Conservation (phyloP, 129 eudicot genomes). For the Centaurea solstitialis region DNA sequence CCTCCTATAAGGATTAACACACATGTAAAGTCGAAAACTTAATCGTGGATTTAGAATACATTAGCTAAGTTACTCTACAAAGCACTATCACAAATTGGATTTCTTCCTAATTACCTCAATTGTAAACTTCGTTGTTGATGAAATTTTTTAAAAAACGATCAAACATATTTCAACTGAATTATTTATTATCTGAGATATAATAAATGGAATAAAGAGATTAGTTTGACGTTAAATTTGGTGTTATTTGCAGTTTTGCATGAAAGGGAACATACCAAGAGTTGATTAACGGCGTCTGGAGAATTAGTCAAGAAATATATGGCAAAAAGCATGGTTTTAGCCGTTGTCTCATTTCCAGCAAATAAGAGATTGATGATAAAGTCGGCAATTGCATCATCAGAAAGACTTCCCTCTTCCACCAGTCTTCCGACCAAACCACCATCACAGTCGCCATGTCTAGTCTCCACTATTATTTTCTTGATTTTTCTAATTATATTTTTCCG, state of each 20-base stretch:
- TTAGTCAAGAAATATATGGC: conserved; percentile 70
- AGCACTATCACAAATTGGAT: not conserved
- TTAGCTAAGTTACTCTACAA: not conserved
- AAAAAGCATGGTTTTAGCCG: conserved; percentile 84
- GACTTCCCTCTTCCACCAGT: conserved; percentile 62
- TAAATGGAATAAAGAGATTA: not conserved
- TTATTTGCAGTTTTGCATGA: not conserved
- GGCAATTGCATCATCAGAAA: conserved; percentile 59
- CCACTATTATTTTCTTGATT: conserved; percentile 42
- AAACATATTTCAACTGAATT: not conserved
- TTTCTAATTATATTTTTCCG: conserved; percentile 59
- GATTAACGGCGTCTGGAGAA: conserved; percentile 54
- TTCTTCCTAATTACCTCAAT: not conserved
- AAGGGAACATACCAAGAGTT: conserved; percentile 46
- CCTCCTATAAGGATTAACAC: conserved; percentile 46
- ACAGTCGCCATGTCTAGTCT: conserved; percentile 28
- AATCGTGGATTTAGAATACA: not conserved
- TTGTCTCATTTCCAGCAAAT: conserved; percentile 83
- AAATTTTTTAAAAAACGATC: not conserved
- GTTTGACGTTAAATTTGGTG: not conserved
- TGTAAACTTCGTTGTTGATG: not conserved
- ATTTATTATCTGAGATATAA: not conserved
- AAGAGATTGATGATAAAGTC: conserved; percentile 79
- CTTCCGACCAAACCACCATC: conserved; percentile 64
- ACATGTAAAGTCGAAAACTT: not conserved